Evolutionary conservation across 257 asterid genomes (phyloP).

Genomic region (Nicotiana paniculata): DNA sequence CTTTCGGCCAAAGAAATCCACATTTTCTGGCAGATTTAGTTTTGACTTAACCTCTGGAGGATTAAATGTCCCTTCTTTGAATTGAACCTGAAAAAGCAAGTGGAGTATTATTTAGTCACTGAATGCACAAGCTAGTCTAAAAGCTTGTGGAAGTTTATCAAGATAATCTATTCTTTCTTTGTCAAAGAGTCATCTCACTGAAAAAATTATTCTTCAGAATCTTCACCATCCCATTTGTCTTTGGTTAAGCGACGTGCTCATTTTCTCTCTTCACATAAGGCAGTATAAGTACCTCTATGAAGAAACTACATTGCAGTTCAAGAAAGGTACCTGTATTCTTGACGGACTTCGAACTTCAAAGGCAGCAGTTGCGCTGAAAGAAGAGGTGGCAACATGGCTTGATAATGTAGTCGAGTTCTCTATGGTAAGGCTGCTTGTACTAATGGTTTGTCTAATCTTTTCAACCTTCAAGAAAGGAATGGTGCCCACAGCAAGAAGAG

Average conservation of each 20-base stretch:
- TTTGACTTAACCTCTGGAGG: conserved; percentile 85
- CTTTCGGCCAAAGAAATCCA: conserved; percentile 69
- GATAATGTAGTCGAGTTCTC: conserved; percentile 62
- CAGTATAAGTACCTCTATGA: neutral
- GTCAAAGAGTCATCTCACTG: neutral
- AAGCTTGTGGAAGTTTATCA: neutral
- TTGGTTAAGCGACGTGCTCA: neutral
- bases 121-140: neutral
- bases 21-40: conserved; percentile 59
- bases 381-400: conserved; percentile 48
- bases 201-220: neutral
- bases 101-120: neutral
- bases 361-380: conserved; percentile 76
- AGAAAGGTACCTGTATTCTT: conserved; percentile 61
- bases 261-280: neutral
- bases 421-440: conserved; percentile 55
- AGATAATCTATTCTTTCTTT: neutral
- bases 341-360: conserved; percentile 74
- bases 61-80: conserved; percentile 74
- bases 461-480: conserved; percentile 76
- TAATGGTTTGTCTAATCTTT: conserved; percentile 63
- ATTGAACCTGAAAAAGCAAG: conserved; percentile 41
- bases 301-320: neutral
- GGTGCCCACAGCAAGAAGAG: conserved; percentile 72
- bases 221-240: no score